Evolutionary conservation across 176 grass and related monocot genomes (phyloP), one percentile per base, ranked within the genome.

Genomic region (Carex scoparia): DNA sequence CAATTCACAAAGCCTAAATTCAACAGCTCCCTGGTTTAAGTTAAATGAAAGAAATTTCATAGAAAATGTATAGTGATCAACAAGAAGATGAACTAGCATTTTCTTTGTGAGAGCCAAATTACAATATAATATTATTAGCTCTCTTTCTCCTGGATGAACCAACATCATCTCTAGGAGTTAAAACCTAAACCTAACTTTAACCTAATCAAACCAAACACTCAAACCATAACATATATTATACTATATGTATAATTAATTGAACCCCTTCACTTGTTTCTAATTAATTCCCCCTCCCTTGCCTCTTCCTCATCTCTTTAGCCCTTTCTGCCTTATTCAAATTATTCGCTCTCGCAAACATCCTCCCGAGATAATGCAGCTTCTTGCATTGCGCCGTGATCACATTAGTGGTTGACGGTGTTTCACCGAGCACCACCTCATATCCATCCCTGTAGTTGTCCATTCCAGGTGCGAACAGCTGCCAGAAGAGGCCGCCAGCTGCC

Each of bases 361-460:
- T 91, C 57, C 51, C 59, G 54, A 96, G 88, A 61, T 83, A 74
- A 65, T 74, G 86, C 51, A 99, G 86, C 83, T 84, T 83, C 31
- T 82, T 65, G 81, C 91, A 92, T 79, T 99, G 86, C 6, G 61
- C 32, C 9, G 86, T 58, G 66, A 99, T 99, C 63, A 96, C 62
- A n/a, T 84, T 85, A 2, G 90, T 77, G 18, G 91, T 99, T 28
- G 93, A 92, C 18, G 91, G 88, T 48, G 66, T 77, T 81, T 91
- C 84, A 0, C 66, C 89, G 3, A 99, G 72, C 16, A 99, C 65
- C 15, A 99, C 86, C 88, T 99, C 91, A 35, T 99, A 99, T 15
- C 97, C 93, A 79, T 99, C 97, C 0, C 85, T 85, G 53, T 91
- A 94, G 6, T 92, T 92, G 23, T 99, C 93, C 97, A 99, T 99